Evolutionary conservation across 2,329 filamentous ascomycete genomes (phyloP), one percentile per base, ranked within the genome.

Genomic region (Chrysoporthe deuterocubensis): DNA sequence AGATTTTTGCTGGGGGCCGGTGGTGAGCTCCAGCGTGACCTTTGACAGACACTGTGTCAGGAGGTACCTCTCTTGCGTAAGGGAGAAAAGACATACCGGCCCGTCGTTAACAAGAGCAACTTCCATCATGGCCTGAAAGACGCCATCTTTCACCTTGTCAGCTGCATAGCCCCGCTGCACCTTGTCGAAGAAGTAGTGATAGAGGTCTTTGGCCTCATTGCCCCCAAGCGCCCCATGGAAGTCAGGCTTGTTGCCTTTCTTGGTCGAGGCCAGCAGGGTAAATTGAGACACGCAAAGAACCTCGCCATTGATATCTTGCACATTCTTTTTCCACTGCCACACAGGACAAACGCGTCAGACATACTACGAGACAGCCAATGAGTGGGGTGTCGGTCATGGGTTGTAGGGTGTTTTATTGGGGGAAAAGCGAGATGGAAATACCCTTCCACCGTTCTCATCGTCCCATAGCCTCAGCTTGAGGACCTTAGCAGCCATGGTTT

Each of bases 121-220:
- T 76, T 98, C 91, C 96, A 99, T 99, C 94, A 97, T 97, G 62
- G 96, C 96, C 76, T 97, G 95, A 78, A 99, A 99, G 42, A 95
- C 89, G n/a, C 96, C 96, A 77, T 99, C 91, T 77, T 97, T 94
- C 68, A 99, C 94, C 71, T 85, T 90, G 9, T 93, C 92, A 7
- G 86, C 79, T 5, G 82, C 78, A 77, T 98, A 97, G 2, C 89
- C 84, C 65, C 89, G 84, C 73, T 89, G 86, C 54, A 98, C 89
- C 73, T 91, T 92, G 62, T 87, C 81, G 73, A 94, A 88, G 81
- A 99, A 98, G 76, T 90, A 85, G 66, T 94, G 88, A 77, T 98
- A 99, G 7, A 98, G 84, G 70, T 86, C 86, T 74, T 89, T 92
- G 34, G 95, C 96, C 67, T 94, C 89, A 13, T 92, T 88, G 3